Evolutionary conservation across 805 yeast genomes (phyloP), one percentile per base, ranked within the genome.

Genomic region (Lipomyces lipofer): DNA sequence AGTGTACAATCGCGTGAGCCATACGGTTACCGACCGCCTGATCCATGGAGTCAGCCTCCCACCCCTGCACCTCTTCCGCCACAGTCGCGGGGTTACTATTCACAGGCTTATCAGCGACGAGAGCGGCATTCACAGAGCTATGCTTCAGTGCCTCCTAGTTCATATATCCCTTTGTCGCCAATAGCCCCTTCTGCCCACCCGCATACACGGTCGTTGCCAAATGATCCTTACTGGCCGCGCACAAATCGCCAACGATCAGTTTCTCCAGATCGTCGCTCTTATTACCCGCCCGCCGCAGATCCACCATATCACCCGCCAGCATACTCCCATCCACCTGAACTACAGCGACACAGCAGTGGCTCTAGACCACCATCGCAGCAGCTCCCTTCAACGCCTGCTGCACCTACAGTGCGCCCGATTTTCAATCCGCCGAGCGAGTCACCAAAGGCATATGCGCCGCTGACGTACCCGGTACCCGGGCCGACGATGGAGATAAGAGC

Each of bases 391-490:
- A 21, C 38, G 15, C 19, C 39, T 22, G 28, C 17, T n/a, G 38
- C 2, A 13, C 17, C 27, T 13, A 13, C 35, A n/a, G 32, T 21
- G 21, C 5, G 29, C 35, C 49, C 24, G 40, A 27, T 15, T 29
- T 25, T 38, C 15, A 29, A 15, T 12, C 25, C 36, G 10, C 35
- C 48, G 22, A 15, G 47, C n/a, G 64, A 58, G 13, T 32, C 63
- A 12, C 63, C 65, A 6, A 53, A 33, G 29, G 58, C 63, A 13
- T 57, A 52, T 39, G 64, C 57, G 24, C 56, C 65, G 10, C 62
- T 63, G 4, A 49, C 59, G 5, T 63, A 62, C 35, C 53, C 60
- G 10, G 44, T 63, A n/a, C 65, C 65, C 4, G 54, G 46, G 4
- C 59, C 52, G 9, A 36, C 61, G 4, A 33, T 33, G 12, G 53